Base-by-base conservation (phyloP, 2,329 filamentous ascomycete species). In the Ascochyta fabae region DNA sequence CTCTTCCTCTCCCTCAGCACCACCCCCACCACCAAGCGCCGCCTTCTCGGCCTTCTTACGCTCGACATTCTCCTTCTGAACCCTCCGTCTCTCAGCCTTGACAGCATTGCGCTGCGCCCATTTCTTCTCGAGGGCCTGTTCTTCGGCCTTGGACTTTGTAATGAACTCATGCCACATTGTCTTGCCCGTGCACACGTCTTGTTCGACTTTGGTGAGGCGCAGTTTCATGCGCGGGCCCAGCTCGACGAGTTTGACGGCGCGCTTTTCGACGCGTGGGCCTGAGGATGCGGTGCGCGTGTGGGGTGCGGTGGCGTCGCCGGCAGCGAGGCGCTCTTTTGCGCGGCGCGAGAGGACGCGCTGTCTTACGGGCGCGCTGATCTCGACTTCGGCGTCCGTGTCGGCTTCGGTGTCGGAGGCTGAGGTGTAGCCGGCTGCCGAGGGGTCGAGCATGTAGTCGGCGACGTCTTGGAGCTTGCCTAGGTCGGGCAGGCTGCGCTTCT, bases 161-260 rank as follows among this genome's bases (percentile, higher is more conserved):
- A 98, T 87, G 72, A 92, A 96, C 73, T 97, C 92, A 75, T 99
- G 95, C 95, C 95, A 99, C 90, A 99, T 91, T 53, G 96, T 85
- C 74, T 92, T 95, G 45, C 95, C 95, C 24, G 85, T 84, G 68
- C 92, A 97, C 6, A 98, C 78, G 1, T 94, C 95, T 67, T 99
- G 95, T 72, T 99, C 95, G 4, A 99, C 93, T 79, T 99, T 99
- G 51, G 92, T 93, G 77, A 99, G 81, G 29, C 94, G 87, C 36
- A 99, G 79, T 58, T 86, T 89, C 89, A 99, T 88, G 49, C 95
- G 86, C 1, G 95, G 95, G 0, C 95, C 95, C 0, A 99, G 80
- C 77, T 99, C 95, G 3, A 96, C 88, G 6, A 99, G 81, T 74
- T 96, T 97, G 22, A 99, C 91, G 0, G 91, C 93, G 40, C 92